A percentile compares a stretch with the other conserved stretches of the same genome.
phyloP scores from a whole-genome alignment of 176 grass and related monocot species.

The Cocos nucifera region DNA sequence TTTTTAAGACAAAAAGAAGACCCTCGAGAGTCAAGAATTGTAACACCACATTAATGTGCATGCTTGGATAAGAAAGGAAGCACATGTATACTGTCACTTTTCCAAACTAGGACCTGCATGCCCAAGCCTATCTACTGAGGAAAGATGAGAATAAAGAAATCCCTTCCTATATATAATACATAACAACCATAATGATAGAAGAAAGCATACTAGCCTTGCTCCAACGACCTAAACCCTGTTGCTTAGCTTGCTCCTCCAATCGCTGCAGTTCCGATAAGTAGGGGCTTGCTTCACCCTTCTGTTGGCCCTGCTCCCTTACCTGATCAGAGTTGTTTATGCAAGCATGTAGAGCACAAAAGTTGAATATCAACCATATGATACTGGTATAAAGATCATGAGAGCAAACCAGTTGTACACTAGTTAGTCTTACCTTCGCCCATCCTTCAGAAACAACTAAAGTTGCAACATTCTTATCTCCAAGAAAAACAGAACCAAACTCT shows the following conservation, averaged over 20 bases:
- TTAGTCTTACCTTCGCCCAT: constrained; percentile 70
- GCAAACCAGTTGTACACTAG: background rate
- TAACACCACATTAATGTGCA: too few relatives aligned
- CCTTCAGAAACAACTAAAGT: constrained; percentile 65
- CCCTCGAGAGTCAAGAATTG: too few relatives aligned
- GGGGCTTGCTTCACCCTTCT: constrained; percentile 61
- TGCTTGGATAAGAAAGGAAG: too few relatives aligned
- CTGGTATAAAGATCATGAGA: constrained; percentile 2
- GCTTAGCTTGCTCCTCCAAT: constrained; percentile 81
- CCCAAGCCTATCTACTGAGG: too few relatives aligned
- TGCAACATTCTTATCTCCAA: constrained; percentile 79
- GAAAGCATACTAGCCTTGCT: constrained; percentile 50
- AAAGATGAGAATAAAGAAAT: too few relatives aligned
- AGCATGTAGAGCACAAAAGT: background rate
- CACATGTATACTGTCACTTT: too few relatives aligned
- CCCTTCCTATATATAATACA: too few relatives aligned
- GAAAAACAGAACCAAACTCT: constrained; percentile 91
- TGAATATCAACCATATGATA: background rate
- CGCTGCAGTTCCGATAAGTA: constrained; percentile 51
- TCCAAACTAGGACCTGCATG: too few relatives aligned
- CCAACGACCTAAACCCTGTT: constrained; percentile 90
- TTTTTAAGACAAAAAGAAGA: too few relatives aligned
- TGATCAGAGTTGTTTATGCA: constrained; percentile 19
- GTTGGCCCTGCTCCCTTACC: constrained; percentile 73
- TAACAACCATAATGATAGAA: background rate